A percentile compares a stretch with the other conserved stretches of the same genome.
phyloP scores from a whole-genome alignment of 805 yeast species.

The Scheffersomyces lignosus region DNA sequence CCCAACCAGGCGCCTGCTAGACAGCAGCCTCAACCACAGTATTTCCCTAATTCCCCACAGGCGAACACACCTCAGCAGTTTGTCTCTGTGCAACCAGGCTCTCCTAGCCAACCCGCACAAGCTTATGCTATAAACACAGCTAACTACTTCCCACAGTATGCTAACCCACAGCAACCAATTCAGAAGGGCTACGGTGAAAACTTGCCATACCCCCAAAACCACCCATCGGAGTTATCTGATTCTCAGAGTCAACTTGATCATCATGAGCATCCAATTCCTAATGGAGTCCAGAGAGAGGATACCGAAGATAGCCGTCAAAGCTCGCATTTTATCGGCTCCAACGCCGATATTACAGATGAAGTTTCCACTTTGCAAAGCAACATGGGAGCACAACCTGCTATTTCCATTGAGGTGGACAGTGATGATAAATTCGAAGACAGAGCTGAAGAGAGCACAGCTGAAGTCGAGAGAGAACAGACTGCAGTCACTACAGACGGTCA shows the following conservation, averaged over 20 bases:
- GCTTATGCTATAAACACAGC: constrained; percentile 14
- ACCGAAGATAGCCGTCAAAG: neutral
- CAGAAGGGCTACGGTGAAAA: constrained; percentile 8
- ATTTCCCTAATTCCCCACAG: constrained; percentile 38
- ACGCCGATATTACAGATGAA: constrained; percentile 5
- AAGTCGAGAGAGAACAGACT: neutral
- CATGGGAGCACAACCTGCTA: neutral
- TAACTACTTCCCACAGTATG: constrained; percentile 16
- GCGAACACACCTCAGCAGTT: constrained; percentile 16
- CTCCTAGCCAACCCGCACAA: constrained; percentile 10
- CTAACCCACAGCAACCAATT: constrained; percentile 2
- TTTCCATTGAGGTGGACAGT: neutral
- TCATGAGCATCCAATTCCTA: neutral
- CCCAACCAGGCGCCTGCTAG: constrained; percentile 24
- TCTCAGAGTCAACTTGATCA: neutral
- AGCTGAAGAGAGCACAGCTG: neutral
- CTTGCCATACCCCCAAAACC: constrained; percentile 17
- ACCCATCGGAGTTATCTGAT: constrained; percentile 7
- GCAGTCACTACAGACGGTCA: too few relatives aligned
- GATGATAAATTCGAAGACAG: neutral
- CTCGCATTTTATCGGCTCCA: neutral
- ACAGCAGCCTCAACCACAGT: constrained; percentile 34
- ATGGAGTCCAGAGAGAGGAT: neutral
- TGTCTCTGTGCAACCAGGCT: constrained; percentile 4
- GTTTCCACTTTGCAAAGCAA: constrained; percentile 13